phyloP scores from a whole-genome alignment of 192 early-diverging fungal genomes.

The Entophlyctis luteolus region DNA sequence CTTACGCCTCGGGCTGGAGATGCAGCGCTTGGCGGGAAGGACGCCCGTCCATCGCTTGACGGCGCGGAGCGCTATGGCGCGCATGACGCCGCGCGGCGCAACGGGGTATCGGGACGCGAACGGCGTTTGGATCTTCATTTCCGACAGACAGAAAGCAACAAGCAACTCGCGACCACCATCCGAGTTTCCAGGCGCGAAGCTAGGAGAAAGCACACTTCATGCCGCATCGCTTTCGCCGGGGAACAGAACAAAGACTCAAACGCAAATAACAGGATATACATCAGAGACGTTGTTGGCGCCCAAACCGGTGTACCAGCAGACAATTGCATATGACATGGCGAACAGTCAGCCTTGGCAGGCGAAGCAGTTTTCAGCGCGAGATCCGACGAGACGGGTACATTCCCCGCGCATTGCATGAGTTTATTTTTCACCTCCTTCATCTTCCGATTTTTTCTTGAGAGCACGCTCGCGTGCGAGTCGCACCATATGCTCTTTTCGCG shows the following conservation, averaged over 20 bases:
- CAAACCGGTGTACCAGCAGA: slow-evolving; percentile 74
- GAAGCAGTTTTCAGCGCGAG: slow-evolving; percentile 81
- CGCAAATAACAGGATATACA: slow-evolving; percentile 49
- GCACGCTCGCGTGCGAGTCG: slow-evolving; percentile 15
- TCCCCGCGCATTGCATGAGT: slow-evolving; percentile 88
- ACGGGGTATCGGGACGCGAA: neutral
- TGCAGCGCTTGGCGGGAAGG: neutral
- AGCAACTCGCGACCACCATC: no score
- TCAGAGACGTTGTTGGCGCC: slow-evolving; percentile 68
- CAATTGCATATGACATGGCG: no score
- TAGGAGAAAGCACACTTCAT: slow-evolving; percentile 97
- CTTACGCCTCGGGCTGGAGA: no score
- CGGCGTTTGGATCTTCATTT: no score
- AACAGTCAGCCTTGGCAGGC: no score
- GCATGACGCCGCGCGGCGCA: neutral
- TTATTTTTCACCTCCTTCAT: slow-evolving; percentile 52
- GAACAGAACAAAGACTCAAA: slow-evolving; percentile 84
- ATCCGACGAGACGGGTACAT: slow-evolving; percentile 80
- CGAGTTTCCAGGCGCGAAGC: slow-evolving; percentile 92
- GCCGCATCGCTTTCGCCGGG: slow-evolving; percentile 94
- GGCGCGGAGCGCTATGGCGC: neutral
- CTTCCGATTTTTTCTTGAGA: no score
- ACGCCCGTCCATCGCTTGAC: neutral
- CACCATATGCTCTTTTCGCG: slow-evolving; percentile 27
- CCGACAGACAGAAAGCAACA: no score